Percentiles rank a stretch among this genome's conserved stretches.
Conservation (phyloP, 2,329 filamentous ascomycete species). For the Hypoxylon sp. region DNA sequence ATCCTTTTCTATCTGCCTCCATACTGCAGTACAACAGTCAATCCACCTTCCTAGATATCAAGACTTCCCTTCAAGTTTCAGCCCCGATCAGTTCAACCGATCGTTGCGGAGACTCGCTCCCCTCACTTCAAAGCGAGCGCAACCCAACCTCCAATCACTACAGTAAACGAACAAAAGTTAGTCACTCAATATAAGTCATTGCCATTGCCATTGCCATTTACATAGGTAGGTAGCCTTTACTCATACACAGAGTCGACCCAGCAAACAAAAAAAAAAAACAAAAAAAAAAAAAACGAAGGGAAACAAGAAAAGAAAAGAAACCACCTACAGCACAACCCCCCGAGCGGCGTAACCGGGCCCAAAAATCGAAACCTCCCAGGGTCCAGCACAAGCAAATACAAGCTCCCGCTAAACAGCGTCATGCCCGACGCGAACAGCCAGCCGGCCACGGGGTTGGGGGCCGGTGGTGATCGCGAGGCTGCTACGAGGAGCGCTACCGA, state of each 20-base stretch:
- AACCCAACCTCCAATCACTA: conserved; percentile 75
- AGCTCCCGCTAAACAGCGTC: conserved; percentile 76
- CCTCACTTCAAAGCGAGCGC: conserved; percentile 55
- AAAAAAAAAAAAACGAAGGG: too few relatives aligned
- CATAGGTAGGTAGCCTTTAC: neutral
- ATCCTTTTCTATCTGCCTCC: neutral
- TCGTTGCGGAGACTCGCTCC: neutral
- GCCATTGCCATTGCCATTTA: neutral
- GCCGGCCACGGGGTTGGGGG: conserved; percentile 68
- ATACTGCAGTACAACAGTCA: neutral
- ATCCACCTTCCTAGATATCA: neutral
- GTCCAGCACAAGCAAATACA: conserved; percentile 76
- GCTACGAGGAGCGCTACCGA: conserved; percentile 72
- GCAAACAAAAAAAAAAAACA: neutral
- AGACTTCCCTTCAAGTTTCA: neutral
- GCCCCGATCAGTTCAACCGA: neutral
- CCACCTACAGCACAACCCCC: conserved; percentile 67
- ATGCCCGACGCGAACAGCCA: conserved; percentile 75
- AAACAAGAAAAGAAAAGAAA: neutral
- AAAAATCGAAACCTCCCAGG: conserved; percentile 71
- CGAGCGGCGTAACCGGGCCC: conserved; percentile 76
- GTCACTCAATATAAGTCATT: neutral
- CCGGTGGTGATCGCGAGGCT: conserved; percentile 59
- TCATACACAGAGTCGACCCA: neutral
- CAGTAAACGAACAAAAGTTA: neutral